phyloP scores from a whole-genome alignment of 1,284 basidiomycete genomes.

The Cystobasidium pallidum region DNA sequence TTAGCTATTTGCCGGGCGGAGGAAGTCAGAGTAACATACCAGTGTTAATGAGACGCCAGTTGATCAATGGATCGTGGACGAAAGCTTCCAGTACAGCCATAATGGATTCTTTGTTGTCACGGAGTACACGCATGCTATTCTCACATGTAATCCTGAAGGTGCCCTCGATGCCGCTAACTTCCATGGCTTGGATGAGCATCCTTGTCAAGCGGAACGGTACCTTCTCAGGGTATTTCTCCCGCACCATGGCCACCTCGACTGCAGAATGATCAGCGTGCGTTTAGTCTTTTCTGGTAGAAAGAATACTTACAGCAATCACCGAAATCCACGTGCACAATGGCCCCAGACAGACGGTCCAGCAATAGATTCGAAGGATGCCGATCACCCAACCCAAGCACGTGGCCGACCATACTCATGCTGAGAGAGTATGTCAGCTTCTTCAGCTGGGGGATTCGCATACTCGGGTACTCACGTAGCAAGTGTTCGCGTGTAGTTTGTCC shows the following conservation, averaged over 20 bases:
- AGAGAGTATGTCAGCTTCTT: conserved; percentile 52
- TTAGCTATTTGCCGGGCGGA: conserved; percentile 5
- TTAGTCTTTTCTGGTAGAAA: conserved; percentile 50
- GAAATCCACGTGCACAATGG: conserved; percentile 97
- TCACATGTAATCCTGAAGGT: conserved; percentile 74
- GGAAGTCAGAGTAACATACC: neutral
- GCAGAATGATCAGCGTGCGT: neutral
- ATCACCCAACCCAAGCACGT: conserved; percentile 96
- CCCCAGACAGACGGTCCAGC: conserved; percentile 87
- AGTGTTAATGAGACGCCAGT: conserved; percentile 61
- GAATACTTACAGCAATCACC: conserved; percentile 57
- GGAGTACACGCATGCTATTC: conserved; percentile 78
- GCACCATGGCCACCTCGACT: conserved; percentile 57
- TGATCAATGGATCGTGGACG: conserved; percentile 65
- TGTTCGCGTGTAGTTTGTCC: conserved; percentile 94
- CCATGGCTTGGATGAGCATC: conserved; percentile 99
- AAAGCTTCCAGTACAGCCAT: conserved; percentile 94
- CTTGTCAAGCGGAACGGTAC: conserved; percentile 97
- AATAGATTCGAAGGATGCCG: conserved; percentile 96
- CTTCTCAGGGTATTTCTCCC: conserved; percentile 92
- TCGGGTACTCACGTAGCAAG: conserved; percentile 91
- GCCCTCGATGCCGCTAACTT: conserved; percentile 92
- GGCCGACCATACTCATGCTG: conserved; percentile 92
- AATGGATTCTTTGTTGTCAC: conserved; percentile 95
- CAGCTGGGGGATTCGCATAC: too few relatives aligned